Evolutionary conservation across 1,284 basidiomycete species (phyloP), one percentile per base, ranked within the genome.

Genomic region (Sparassis latifolia): DNA sequence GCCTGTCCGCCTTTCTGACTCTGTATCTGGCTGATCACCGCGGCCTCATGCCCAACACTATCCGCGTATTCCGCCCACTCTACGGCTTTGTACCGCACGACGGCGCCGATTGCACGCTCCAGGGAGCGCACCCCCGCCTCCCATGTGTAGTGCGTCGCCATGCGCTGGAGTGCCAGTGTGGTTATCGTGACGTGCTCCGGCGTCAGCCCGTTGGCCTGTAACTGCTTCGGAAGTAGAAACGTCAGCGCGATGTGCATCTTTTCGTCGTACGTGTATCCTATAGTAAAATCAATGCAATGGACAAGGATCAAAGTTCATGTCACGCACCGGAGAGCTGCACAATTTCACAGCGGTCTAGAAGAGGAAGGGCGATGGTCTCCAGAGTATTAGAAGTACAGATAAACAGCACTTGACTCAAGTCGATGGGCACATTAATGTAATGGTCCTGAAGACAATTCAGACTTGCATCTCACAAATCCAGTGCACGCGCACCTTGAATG

Each of bases 61-160:
- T 92, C 89, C 28, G 80, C 67, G 56, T 75, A 74, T 61, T 89
- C 85, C 0, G 92, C 84, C 80, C 86, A 96, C 60, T 97, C 86
- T 12, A 95, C 92, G 0, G 90, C 92, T 62, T 95, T 95, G 56
- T 80, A 86, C 27, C 95, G 74, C 33, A 90, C 89, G 20, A 97
- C 81, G 20, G 85, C 81, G 6, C 90, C 92, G 44, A 97, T 85
- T 9, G 90, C 82, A 4, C 95, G 80, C 64, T 97, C 94, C 9
- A 97, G 77, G 31, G 83, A 86, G 32, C 94, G 80, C n/a, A 97
- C 94, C 32, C 95, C 94, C 0, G 94, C 93, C 68, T 97, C 90
- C 7, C 85, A 77, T 1, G 92, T 94, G 63, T 93, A 94, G 30
- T 79, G 72, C 10, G 84, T 88, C 33, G 86, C 85, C 47, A 94